These are phyloP conservation scores for Ogataea hybrid DNA, from an alignment of 1,139 yeast species.

Conservation along the genomic window DNA sequence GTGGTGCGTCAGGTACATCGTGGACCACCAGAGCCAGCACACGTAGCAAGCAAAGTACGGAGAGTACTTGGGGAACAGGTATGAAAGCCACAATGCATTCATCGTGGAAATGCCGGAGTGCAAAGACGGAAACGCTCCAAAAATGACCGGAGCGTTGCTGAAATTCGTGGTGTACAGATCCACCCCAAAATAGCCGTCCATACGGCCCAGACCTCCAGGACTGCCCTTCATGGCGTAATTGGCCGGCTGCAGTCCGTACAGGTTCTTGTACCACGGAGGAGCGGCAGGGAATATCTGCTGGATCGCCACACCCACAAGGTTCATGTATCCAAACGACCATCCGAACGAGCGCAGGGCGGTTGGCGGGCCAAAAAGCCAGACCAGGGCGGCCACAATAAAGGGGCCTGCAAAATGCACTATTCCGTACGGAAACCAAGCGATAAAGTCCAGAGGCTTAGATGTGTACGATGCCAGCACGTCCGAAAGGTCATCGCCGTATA, in stretches of 20 bases:
- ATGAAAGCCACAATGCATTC: constrained; percentile 83
- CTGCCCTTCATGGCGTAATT: constrained; percentile 90
- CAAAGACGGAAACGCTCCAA: constrained; percentile 97
- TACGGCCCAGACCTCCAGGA: constrained; percentile 94
- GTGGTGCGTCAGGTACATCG: constrained; percentile 96
- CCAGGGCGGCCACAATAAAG: constrained; percentile 74
- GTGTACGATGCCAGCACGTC: constrained; percentile 80
- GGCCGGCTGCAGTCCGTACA: constrained; percentile 87
- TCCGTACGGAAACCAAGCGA: constrained; percentile 98
- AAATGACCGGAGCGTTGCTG: constrained; percentile 85
- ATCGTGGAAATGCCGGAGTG: constrained; percentile 93
- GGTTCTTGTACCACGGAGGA: constrained; percentile 95
- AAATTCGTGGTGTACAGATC: constrained; percentile 88
- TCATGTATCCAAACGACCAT: constrained; percentile 97
- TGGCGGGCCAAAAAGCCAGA: constrained; percentile 92
- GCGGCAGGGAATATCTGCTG: constrained; percentile 90
- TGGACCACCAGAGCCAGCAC: constrained; percentile 96
- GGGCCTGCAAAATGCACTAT: constrained; percentile 88
- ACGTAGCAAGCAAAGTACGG: constrained; percentile 73
- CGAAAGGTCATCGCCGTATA: constrained; percentile 91
- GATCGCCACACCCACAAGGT: constrained; percentile 74
- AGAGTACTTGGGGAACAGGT: constrained; percentile 70
- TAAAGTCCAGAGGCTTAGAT: constrained; percentile 64
- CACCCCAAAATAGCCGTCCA: constrained; percentile 76
- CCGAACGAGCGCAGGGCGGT: constrained; percentile 83